Conservation (phyloP, 1,139 yeast genomes). For the Lodderomyces beijingensis region DNA sequence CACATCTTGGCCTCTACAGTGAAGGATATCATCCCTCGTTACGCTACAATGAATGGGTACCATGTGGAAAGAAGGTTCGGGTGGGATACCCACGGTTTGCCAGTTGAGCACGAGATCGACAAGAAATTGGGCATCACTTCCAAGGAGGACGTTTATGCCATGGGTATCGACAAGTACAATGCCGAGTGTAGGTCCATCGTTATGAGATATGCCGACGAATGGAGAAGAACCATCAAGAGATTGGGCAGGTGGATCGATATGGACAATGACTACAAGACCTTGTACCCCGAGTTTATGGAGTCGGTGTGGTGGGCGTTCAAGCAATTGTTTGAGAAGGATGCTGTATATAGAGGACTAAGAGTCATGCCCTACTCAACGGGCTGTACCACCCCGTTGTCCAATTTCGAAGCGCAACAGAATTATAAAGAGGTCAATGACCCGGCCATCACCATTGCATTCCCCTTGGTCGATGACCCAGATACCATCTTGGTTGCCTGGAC, state of each 20-base stretch:
- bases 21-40: conserved; percentile 95
- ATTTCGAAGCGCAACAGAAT: conserved; percentile 97
- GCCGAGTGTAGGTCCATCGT: conserved; percentile 94
- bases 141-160: conserved; percentile 87
- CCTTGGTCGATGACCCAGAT: conserved; percentile 71
- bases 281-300: conserved; percentile 95
- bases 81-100: conserved; percentile 99
- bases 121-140: conserved; percentile 91
- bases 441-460: conserved; percentile 90
- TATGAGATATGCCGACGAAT: conserved; percentile 92
- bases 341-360: conserved; percentile 90
- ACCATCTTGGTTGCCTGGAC: conserved; percentile 96
- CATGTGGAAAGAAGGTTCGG: conserved; percentile 97
- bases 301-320: conserved; percentile 99
- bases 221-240: conserved; percentile 91
- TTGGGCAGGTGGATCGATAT: conserved; percentile 99
- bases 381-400: conserved; percentile 91
- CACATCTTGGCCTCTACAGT: conserved; percentile 94
- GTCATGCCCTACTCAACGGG: conserved; percentile 99
- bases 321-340: conserved; percentile 75
- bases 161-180: conserved; percentile 93
- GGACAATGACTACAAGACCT: conserved; percentile 95
- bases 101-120: conserved; percentile 98
- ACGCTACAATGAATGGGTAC: conserved; percentile 96
- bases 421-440: conserved; percentile 98